Conservation (phyloP, 2,329 filamentous ascomycete genomes). For the Arthrobotrys sinensis region DNA sequence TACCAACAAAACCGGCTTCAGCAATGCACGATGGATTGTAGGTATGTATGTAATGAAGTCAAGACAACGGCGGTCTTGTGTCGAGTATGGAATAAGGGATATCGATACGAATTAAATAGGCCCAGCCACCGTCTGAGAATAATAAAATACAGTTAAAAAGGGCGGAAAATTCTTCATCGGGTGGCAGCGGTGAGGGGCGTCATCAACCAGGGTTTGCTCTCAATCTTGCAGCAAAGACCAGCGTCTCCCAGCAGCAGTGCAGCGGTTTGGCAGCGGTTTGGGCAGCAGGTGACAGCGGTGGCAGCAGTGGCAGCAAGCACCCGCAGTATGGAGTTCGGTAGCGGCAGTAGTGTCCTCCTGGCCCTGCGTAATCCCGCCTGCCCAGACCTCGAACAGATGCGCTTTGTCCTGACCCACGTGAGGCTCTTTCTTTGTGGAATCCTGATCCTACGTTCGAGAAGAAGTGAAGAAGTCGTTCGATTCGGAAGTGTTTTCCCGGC, state of each 20-base stretch:
- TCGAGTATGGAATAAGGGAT: slow-evolving; percentile 25
- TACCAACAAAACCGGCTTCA: slow-evolving; percentile 16
- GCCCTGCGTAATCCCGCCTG: slow-evolving; percentile 31
- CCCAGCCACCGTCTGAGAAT: slow-evolving; percentile 17
- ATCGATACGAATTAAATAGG: slow-evolving; percentile 36
- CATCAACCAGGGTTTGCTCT: slow-evolving; percentile 33
- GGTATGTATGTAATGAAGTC: slow-evolving; percentile 21
- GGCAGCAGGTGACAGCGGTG: slow-evolving; percentile 2
- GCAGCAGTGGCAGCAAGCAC: slow-evolving; percentile 10
- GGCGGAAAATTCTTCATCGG: slow-evolving; percentile 36
- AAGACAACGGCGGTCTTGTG: not conserved
- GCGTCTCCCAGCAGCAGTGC: slow-evolving; percentile 21
- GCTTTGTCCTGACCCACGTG: slow-evolving; percentile 25
- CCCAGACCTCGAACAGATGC: slow-evolving; percentile 22
- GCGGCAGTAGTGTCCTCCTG: slow-evolving; percentile 10
- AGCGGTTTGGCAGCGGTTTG: slow-evolving; percentile 7
- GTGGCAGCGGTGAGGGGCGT: slow-evolving; percentile 33
- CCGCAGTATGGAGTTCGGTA: no score
- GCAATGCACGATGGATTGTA: slow-evolving; percentile 15
- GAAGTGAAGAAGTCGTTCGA: slow-evolving; percentile 12
- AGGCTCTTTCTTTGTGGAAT: slow-evolving; percentile 25
- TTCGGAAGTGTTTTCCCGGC: slow-evolving; percentile 26
- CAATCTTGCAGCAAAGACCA: slow-evolving; percentile 29
- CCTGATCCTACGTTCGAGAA: slow-evolving; percentile 16
- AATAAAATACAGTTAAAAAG: slow-evolving; percentile 28